Conservation (phyloP, 352 stramenopile genomes). For the Thalassiosira exigua region DNA sequence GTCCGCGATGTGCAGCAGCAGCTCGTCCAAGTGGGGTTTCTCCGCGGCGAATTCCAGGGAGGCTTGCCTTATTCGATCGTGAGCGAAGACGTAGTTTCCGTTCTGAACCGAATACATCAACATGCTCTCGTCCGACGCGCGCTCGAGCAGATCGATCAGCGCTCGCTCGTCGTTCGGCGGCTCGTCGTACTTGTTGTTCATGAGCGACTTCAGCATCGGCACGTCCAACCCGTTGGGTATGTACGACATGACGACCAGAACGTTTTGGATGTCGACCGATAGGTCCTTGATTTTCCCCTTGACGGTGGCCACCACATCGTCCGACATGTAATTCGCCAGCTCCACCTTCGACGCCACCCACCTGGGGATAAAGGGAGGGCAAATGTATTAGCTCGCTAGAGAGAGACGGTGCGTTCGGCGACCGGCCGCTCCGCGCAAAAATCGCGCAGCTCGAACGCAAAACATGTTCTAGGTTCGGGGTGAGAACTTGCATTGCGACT, state of each 20-base stretch:
- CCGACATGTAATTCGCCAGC: conserved; percentile 29
- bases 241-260: conserved; percentile 21
- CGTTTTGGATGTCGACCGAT: conserved; percentile 16
- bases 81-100: conserved; percentile 13
- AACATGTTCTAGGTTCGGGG: no score
- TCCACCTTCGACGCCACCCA: conserved; percentile 32
- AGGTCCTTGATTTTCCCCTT: conserved; percentile 19
- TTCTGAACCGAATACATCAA: conserved; percentile 19
- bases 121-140: conserved; percentile 24
- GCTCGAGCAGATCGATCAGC: conserved; percentile 6
- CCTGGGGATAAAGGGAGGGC: no score
- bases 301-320: conserved; percentile 29
- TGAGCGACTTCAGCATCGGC: not conserved
- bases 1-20: conserved; percentile 20
- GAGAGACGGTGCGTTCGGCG: no score
- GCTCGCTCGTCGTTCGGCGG: conserved; percentile 2
- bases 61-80: conserved; percentile 32
- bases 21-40: conserved; percentile 11
- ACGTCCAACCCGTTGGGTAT: conserved; percentile 22
- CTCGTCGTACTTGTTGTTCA: not conserved
- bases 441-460: no score
- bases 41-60: conserved; percentile 6
- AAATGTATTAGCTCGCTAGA: no score
- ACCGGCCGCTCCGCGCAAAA: no score
- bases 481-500: no score